These are phyloP conservation scores for Colletotrichum sp. DNA, from an alignment of 2,329 filamentous ascomycete species.

Conservation along the genomic window DNA sequence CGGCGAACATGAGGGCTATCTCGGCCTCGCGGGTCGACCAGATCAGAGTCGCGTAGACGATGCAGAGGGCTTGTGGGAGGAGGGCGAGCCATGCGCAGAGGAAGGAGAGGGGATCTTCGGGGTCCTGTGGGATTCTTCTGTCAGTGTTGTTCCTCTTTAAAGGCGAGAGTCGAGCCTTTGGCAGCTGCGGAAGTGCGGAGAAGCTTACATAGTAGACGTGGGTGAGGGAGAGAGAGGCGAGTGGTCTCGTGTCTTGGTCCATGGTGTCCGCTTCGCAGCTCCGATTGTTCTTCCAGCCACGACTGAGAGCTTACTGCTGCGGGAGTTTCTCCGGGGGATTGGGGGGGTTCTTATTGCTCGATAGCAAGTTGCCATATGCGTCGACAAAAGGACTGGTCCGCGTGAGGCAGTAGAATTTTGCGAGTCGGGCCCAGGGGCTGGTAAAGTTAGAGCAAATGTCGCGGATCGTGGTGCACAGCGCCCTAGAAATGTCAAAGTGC, in stretches of 20 bases:
- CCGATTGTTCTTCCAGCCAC: background rate
- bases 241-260: constrained; percentile 50
- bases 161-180: background rate
- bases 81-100: constrained; percentile 93
- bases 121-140: constrained; percentile 64
- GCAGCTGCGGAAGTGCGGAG: background rate
- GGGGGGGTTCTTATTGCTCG: background rate
- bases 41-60: constrained; percentile 88
- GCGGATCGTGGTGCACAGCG: constrained; percentile 21
- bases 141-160: background rate
- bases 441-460: constrained; percentile 18
- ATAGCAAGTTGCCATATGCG: background rate
- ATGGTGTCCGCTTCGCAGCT: constrained; percentile 23
- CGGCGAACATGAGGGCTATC: constrained; percentile 86
- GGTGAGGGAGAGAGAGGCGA: constrained; percentile 91
- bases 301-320: background rate
- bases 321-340: background rate
- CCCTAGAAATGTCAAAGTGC: constrained; percentile 14
- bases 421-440: constrained; percentile 10
- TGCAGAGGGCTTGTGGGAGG: constrained; percentile 86
- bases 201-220: constrained; percentile 83
- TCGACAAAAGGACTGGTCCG: background rate
- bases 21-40: constrained; percentile 93
- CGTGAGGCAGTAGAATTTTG: background rate
- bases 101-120: constrained; percentile 82